Conservation (phyloP, 1,139 yeast genomes). For the Insectozyma bohioensis region DNA sequence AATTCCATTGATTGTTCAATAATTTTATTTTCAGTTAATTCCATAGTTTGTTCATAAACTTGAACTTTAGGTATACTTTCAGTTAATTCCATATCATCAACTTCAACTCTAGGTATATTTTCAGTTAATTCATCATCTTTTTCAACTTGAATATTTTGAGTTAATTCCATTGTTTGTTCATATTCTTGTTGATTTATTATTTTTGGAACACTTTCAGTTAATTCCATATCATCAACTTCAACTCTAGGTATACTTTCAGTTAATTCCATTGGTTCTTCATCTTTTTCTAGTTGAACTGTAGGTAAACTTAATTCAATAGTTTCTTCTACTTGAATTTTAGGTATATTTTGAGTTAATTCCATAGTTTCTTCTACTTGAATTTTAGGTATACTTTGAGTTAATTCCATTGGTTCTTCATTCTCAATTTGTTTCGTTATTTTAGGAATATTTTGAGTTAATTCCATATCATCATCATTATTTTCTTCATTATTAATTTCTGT, state of each 20-base stretch:
- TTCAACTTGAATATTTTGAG: slow-evolving; percentile 11
- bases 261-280: slow-evolving; percentile 6
- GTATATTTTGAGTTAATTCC: slow-evolving; percentile 17
- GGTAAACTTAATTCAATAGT: background rate
- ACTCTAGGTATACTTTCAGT: too few relatives aligned
- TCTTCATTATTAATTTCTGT: background rate
- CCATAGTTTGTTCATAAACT: slow-evolving; percentile 5
- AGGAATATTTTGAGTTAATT: slow-evolving; percentile 4
- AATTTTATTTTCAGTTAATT: slow-evolving; percentile 1
- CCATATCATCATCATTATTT: slow-evolving; percentile 8
- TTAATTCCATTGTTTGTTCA: slow-evolving; percentile 17
- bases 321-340: slow-evolving; percentile 6
- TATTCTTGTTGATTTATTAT: slow-evolving; percentile 2
- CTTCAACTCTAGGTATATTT: slow-evolving; percentile 3
- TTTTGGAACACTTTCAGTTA: slow-evolving; percentile 2
- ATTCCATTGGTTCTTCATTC: background rate
- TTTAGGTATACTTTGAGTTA: background rate
- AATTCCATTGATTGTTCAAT: slow-evolving; percentile 14
- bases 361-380: slow-evolving; percentile 10
- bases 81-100: slow-evolving; percentile 4
- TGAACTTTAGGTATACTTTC: background rate
- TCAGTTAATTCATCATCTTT: background rate
- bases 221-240: slow-evolving; percentile 10
- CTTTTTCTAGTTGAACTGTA: background rate
- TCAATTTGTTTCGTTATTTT: background rate